Base-by-base conservation (phyloP, 1,139 yeast genomes). In the Torulaspora pretoriensis region DNA sequence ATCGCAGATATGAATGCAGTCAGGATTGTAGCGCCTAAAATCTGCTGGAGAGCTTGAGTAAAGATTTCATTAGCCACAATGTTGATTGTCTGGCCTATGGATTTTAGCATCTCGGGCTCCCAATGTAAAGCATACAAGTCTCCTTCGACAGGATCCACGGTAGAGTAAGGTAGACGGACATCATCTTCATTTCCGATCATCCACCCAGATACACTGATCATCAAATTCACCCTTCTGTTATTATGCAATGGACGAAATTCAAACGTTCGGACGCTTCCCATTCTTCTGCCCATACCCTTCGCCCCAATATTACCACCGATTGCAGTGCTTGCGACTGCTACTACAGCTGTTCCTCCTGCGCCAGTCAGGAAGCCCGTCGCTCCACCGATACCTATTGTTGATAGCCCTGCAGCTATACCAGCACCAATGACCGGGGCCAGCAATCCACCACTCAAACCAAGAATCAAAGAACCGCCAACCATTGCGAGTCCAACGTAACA, bases 391-490 rank as follows among this genome's bases (percentile, higher is more conserved):
- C 99, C 99, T 25, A 92, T 80, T 0, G 98, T 92, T 0, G 97
- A 83, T 36, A 94, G 72, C 8, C 98, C 99, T 2, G 98, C 97
- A 2, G 98, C 98, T 23, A 94, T 64, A 56, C 99, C 98, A 1
- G 97, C 97, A 36, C 98, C 98, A 59, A 94, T 94, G 3, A 94
- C 96, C 0, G 99, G 99, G 0, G 98, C 98, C 40, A 94, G 70
- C 38, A 94, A 68, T 2, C 99, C 99, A 10, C 96, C 97, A 45
- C 97, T 87, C 25, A 94, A 71, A 1, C 98, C 98, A 48, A 94
- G 79, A 1, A 95, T 96, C 25, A 94, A 71, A 0, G 96, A 90
- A 1, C 99, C 99, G 12, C 98, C 97, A n/a, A 90, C 74, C 2
- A 97, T 92, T 0, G 98, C 99, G 46, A 94, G 69, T 0, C 98